Evolutionary conservation across 73 alveolate genomes (phyloP).

Genomic region (Tetrahymena elliotti): DNA sequence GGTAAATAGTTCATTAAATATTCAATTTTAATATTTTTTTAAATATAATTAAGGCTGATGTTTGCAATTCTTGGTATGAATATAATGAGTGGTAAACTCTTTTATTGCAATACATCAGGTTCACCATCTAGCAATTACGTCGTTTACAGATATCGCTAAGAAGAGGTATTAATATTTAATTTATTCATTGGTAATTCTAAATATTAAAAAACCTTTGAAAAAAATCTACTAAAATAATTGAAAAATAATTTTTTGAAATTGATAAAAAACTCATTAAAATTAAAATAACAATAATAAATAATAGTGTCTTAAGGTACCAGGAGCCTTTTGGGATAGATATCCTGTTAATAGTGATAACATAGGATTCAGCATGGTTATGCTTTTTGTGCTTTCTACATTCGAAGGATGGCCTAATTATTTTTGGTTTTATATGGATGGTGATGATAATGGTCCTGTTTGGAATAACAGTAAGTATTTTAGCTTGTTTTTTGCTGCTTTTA

Average conservation of each 20-base stretch:
- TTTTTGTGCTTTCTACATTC: conserved; percentile 65
- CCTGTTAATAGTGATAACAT: conserved; percentile 75
- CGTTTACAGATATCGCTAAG: background rate
- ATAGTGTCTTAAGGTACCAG: background rate
- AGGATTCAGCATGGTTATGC: conserved; percentile 63
- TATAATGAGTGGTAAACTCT: conserved; percentile 58
- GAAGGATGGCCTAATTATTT: conserved; percentile 94
- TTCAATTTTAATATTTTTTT: background rate
- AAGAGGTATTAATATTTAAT: too few species aligned
- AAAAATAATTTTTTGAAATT: too few species aligned
- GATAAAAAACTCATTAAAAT: too few species aligned
- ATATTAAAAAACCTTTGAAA: too few species aligned
- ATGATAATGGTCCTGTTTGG: conserved; percentile 38
- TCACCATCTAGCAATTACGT: background rate
- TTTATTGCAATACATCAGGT: conserved; percentile 40
- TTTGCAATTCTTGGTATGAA: conserved; percentile 69
- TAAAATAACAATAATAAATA: background rate
- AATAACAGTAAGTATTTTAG: conserved; percentile 5
- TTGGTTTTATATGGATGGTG: conserved; percentile 51
- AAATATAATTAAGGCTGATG: conserved; percentile 36
- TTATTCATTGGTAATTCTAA: too few species aligned
- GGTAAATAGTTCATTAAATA: background rate
- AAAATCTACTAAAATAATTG: too few species aligned
- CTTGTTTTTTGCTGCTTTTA: conserved; percentile 65
- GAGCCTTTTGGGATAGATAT: conserved; percentile 58